phyloP scores from a whole-genome alignment of 2,329 filamentous ascomycete species.

The Aspergillus felis region DNA sequence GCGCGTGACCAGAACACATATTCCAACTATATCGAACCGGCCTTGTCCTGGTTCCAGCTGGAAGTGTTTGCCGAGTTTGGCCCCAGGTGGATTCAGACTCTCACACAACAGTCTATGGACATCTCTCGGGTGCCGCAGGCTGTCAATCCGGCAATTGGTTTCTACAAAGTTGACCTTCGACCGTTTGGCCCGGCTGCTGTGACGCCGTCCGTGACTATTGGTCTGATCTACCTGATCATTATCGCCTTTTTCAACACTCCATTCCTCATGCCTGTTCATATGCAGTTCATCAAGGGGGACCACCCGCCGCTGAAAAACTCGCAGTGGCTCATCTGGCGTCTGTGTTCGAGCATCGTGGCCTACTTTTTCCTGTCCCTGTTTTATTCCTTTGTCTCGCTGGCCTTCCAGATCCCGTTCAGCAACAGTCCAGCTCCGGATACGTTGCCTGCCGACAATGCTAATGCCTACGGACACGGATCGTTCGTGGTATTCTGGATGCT shows the following conservation, averaged over 20 bases:
- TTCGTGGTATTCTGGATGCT: slow-evolving; percentile 63
- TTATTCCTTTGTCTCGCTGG: slow-evolving; percentile 61
- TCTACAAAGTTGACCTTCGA: slow-evolving; percentile 54
- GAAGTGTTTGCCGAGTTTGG: slow-evolving; percentile 49
- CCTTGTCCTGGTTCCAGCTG: slow-evolving; percentile 46
- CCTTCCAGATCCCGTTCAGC: slow-evolving; percentile 61
- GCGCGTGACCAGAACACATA: slow-evolving; percentile 56
- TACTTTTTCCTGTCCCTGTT: slow-evolving; percentile 61
- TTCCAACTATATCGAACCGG: slow-evolving; percentile 51
- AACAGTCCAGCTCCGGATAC: slow-evolving; percentile 46
- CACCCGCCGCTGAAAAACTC: slow-evolving; percentile 57
- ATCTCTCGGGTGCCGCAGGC: slow-evolving; percentile 50
- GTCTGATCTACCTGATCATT: slow-evolving; percentile 65
- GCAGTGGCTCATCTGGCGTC: slow-evolving; percentile 58
- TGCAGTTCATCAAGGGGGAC: slow-evolving; percentile 51
- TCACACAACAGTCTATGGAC: slow-evolving; percentile 37
- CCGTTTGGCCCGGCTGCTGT: slow-evolving; percentile 55
- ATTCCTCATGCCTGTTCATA: slow-evolving; percentile 63
- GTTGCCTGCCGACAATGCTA: slow-evolving; percentile 44
- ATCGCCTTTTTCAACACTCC: slow-evolving; percentile 63
- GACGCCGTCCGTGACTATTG: slow-evolving; percentile 58
- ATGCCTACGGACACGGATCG: slow-evolving; percentile 54
- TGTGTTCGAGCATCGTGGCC: slow-evolving; percentile 51
- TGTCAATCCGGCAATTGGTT: slow-evolving; percentile 54
- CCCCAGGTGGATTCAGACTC: slow-evolving; percentile 32